Base-by-base conservation (phyloP, 2,329 filamentous ascomycete species). In the Neonectria punicea region DNA sequence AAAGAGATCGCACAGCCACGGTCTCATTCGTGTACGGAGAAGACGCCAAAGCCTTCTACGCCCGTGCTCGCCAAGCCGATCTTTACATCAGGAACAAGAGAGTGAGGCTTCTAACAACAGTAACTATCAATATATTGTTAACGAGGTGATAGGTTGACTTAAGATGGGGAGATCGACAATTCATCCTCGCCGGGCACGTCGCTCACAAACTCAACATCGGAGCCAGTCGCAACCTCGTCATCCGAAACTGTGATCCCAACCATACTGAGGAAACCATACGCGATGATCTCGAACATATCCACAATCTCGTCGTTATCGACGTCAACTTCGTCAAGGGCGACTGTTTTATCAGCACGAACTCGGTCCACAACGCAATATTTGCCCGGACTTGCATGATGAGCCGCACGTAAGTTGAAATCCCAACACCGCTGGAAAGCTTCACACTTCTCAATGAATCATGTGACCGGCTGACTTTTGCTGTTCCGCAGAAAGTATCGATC, bases 321-420 rank as follows among this genome's bases (percentile, higher is more conserved):
- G 80, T 96, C 49, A 79, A 80, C 8, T 90, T 92, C 76, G 78
- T 80, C 3, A 81, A 84, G 18, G 83, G 84, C 4, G 87, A 89
- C 76, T 91, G 87, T 63, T 87, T 87, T 76, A 88, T 97, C 68
- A 89, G 87, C 60, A 93, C 90, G 8, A 97, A 94, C 77, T 93
- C 92, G 0, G 85, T 97, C 10, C 86, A 91, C 73, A 90, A 91
- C 67, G 91, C 93, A 11, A 85, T 93, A 57, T 93, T 90, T 78
- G 92, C 93, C 9, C 87, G 88, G 18, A 92, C 87, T 10, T 96
- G 93, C 80, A 92, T 97, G 90, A 90, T 91, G 86, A 89, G 85
- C 67, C 81, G 84, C 58, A 68, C 70, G 85, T 87, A 76, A 75
- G 84, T 79, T 22, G 1, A 46, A 22, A 20, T n/a, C 28, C 20